A percentile compares a stretch with the other conserved stretches of the same genome.
These are phyloP conservation scores for Ensete ventricosum DNA, from an alignment of 176 grass and related monocot species.

Conservation along the genomic window DNA sequence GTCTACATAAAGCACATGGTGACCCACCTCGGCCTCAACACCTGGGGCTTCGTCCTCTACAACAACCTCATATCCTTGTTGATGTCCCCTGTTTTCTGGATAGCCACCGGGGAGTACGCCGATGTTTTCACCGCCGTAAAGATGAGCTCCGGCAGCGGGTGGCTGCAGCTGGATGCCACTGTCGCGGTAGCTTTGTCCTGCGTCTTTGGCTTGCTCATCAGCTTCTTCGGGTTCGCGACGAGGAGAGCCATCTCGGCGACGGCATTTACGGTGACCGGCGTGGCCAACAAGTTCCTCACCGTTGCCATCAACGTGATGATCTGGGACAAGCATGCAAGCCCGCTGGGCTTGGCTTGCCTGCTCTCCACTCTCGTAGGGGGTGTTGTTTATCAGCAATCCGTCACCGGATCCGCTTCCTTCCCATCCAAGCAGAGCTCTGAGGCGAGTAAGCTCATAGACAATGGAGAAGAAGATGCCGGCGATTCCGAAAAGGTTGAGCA, in stretches of 20 bases:
- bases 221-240: slow-evolving; percentile 6
- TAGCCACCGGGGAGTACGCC: neutral
- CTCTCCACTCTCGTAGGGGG: neutral
- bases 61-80: neutral
- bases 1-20: slow-evolving; percentile 8
- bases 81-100: neutral
- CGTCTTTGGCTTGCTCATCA: neutral
- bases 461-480: no score
- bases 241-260: neutral
- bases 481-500: no score
- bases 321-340: neutral
- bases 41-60: neutral
- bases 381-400: neutral
- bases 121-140: neutral
- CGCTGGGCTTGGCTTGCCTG: neutral
- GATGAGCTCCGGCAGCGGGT: neutral
- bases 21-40: slow-evolving; percentile 1
- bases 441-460: no score
- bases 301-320: slow-evolving; percentile 2
- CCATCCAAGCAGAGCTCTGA: neutral
- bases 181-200: neutral
- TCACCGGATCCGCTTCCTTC: neutral
- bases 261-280: slow-evolving; percentile 5
- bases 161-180: neutral
- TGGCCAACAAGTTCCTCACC: neutral